Conservation (phyloP, 1,284 basidiomycete genomes). For the Pascua sp. region DNA sequence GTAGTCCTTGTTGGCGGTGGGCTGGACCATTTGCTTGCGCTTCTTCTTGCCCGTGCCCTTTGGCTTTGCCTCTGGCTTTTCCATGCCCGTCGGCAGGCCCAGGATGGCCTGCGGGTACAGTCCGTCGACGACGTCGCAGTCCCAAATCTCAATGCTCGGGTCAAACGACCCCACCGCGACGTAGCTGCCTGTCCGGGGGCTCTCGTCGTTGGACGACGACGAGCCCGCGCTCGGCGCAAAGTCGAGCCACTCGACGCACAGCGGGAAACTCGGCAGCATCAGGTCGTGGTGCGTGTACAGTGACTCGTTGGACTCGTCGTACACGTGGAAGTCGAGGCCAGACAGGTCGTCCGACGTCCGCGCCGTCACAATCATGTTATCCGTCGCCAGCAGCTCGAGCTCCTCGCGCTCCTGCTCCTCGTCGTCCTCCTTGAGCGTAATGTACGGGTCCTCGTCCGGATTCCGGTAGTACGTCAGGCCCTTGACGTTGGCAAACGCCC, state of each 20-base stretch:
- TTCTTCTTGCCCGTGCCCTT: slow-evolving; percentile 90
- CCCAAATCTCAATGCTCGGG: slow-evolving; percentile 99
- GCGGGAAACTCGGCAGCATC: slow-evolving; percentile 94
- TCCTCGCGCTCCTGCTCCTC: slow-evolving; percentile 84
- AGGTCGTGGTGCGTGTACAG: slow-evolving; percentile 97
- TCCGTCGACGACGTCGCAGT: slow-evolving; percentile 85
- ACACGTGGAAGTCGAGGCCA: slow-evolving; percentile 91
- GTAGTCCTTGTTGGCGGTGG: slow-evolving; percentile 63
- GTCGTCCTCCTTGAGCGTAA: slow-evolving; percentile 86
- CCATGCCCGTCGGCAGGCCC: slow-evolving; percentile 63
- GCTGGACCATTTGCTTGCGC: slow-evolving; percentile 78
- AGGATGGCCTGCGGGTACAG: slow-evolving; percentile 92
- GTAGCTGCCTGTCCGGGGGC: slow-evolving; percentile 64
- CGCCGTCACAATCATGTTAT: slow-evolving; percentile 87
- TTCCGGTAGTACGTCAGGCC: slow-evolving; percentile 87
- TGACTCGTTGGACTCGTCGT: slow-evolving; percentile 87
- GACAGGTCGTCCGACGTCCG: slow-evolving; percentile 98
- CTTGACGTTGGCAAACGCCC: slow-evolving; percentile 94
- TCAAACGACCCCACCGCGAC: slow-evolving; percentile 97
- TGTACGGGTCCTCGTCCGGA: slow-evolving; percentile 93
- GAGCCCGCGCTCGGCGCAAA: slow-evolving; percentile 55
- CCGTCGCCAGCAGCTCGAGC: slow-evolving; percentile 80
- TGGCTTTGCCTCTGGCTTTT: slow-evolving; percentile 72
- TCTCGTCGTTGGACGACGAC: slow-evolving; percentile 39
- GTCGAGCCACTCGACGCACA: slow-evolving; percentile 99